Base-by-base conservation (phyloP, 345 rosid species). In the Gossypium australe region DNA sequence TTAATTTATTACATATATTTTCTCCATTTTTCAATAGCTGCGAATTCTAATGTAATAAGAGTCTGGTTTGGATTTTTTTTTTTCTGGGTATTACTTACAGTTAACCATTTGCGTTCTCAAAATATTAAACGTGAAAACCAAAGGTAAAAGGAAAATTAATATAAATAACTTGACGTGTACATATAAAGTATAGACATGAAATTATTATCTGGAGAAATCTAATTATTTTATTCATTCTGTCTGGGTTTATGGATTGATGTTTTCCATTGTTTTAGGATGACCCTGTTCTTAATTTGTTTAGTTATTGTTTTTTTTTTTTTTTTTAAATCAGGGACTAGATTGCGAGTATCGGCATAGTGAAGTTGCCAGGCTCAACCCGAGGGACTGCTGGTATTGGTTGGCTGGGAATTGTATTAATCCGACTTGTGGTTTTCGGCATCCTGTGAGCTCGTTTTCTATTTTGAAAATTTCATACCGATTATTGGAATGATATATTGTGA, bases 311-410 rank as follows among this genome's bases (percentile, higher is more conserved):
- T 1, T 34, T 5, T 34, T 1, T 11, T 13, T 47, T 22, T 47
- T 13, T 67, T 11, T 34, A 5, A 13, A 22, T 48, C 80, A 87
- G 94, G 91, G 94, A 59, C 62, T 83, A 29, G 91, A 85, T 47
- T 87, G 94, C 20, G 94, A 87, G 79, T 89, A 84, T 64, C 82
- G 90, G 27, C 94, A 89, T 73, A 83, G 81, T 80, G 92, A 90
- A 63, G 76, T 80, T 9, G 94, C 90, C 0, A 85, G 94, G 81
- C 79, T 88, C 2, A 88, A 90, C 71, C 90, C 92, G 1, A 86
- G 87, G 83, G 92, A 85, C 72, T 90, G 94, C 75, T 86, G 86
- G 85, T 90, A 59, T 70, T 88, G 90, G 94, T 78, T 90, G 77
- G 76, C 83, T 82, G 92, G 89, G n/a, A 88, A 74, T 68, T 90